These are phyloP conservation scores for Aspergillus ostianus DNA, from an alignment of 495 filamentous ascomycete genomes.

Conservation along the genomic window DNA sequence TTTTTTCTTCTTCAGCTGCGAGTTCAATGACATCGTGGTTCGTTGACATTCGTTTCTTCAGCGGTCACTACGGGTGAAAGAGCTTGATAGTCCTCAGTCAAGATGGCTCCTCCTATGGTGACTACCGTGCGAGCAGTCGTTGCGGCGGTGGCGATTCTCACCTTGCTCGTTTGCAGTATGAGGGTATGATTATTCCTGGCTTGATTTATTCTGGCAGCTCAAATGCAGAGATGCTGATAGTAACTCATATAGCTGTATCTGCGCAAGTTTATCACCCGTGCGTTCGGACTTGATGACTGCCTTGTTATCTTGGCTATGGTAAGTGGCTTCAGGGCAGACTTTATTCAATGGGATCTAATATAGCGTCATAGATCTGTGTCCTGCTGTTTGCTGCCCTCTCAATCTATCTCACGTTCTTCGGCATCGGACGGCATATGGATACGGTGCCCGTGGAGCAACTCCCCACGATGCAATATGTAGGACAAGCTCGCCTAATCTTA, in stretches of 20 bases:
- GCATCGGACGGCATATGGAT: conserved; percentile 5
- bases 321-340: conserved; percentile 1
- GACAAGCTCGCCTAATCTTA: not conserved
- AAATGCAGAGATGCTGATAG: not conserved
- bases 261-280: conserved; percentile 14
- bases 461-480: conserved; percentile 7
- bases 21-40: no score
- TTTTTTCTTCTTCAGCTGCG: no score
- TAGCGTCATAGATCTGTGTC: not conserved
- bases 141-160: conserved; percentile 8
- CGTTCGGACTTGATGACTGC: conserved; percentile 15
- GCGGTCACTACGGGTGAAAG: no score
- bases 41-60: no score
- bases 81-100: no score
- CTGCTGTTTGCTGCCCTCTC: conserved; percentile 12
- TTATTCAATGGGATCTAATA: conserved; percentile 1
- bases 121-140: conserved; percentile 8
- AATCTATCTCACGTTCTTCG: conserved; percentile 15
- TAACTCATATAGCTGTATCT: conserved; percentile 14
- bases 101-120: not conserved
- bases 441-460: conserved; percentile 4
- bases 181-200: conserved; percentile 2
- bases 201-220: no score
- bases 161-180: conserved; percentile 6
- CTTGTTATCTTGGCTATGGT: conserved; percentile 14